Percentiles rank a stretch among this genome's conserved stretches.
phyloP scores from a whole-genome alignment of 495 filamentous ascomycete genomes.

The Talaromyces adpressus region DNA sequence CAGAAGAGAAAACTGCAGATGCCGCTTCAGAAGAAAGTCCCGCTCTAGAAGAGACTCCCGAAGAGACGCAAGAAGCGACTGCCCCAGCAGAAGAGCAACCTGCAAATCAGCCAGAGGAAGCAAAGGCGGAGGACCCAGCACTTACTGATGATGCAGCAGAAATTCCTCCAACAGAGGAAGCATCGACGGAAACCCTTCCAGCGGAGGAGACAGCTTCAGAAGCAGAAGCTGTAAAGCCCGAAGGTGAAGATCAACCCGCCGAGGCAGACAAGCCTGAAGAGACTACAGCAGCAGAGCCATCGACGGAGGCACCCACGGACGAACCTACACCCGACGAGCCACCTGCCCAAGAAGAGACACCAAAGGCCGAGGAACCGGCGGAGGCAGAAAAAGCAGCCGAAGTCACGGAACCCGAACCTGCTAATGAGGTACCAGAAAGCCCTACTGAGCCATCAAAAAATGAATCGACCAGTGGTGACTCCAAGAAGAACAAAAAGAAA shows the following conservation, averaged over 20 bases:
- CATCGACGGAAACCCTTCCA: conserved; percentile 1
- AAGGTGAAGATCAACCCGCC: conserved; percentile 7
- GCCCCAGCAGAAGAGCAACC: conserved; percentile 7
- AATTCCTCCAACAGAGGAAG: not conserved
- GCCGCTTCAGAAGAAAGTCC: not conserved
- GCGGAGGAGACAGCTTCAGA: not conserved
- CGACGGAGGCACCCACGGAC: not conserved
- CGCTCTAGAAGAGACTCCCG: not conserved
- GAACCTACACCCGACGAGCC: conserved; percentile 3
- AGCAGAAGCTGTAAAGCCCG: not conserved
- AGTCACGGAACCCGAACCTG: conserved; percentile 7
- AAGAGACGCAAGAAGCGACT: not conserved
- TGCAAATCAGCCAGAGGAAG: conserved; percentile 1
- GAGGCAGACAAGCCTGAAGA: conserved; percentile 7
- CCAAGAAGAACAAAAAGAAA: conserved; percentile 6
- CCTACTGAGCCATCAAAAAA: not conserved
- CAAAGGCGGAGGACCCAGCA: conserved; percentile 8
- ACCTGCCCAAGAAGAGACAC: conserved; percentile 7
- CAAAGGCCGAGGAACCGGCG: not conserved
- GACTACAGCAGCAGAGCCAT: not conserved
- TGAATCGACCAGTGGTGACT: not conserved
- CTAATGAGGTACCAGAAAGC: conserved; percentile 3
- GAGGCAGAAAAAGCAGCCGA: conserved; percentile 1
- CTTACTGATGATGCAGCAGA: not conserved
- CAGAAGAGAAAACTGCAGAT: not conserved